Evolutionary conservation across 371 early-diverging fungal species (phyloP), one percentile per base, ranked within the genome.

Genomic region (Synchytrium microbalum): DNA sequence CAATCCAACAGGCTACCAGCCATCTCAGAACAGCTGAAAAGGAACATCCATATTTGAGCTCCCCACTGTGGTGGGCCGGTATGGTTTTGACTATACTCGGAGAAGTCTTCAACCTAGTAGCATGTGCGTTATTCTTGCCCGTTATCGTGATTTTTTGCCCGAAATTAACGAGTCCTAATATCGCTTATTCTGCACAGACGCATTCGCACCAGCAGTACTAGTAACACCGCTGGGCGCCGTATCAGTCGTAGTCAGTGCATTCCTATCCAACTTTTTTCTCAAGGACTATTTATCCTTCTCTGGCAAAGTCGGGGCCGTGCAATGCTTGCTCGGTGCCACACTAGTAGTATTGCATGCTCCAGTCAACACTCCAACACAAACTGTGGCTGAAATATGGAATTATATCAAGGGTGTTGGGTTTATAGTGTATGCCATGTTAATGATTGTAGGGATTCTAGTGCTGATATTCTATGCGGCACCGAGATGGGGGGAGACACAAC

Each of bases 191-290:
- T 90, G 91, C 2, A 96, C 97, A 0, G 96, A 96, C 70, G 88
- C 93, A 19, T 95, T 94, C 74, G 87, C 93, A 10, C 95, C 93
- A 0, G 91, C 94, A n/a, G 89, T 93, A 59, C 83, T 94, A 8
- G 92, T 95, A 10, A 94, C 95, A 24, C 94, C 95, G 2, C 80
- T 95, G 54, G 93, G 94, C 32, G 91, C 92, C 1, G 78, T 95
- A 19, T 86, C 86, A 70, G 95, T 94, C 23, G 86, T 93, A 59
- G 80, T 93, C 59, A 79, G 76, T 56, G 79, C 83, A 24, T 64
- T 76, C 25, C 69, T 83, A 3, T 77, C 81, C 0, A 38, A 75
- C 23, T 24, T 75, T 38, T 71, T 83, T 32, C 64, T 83, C 32
- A 69, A 76, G 13, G 84, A 83, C 62, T 64, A 64, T n/a, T 70